Percentiles rank a stretch among this genome's conserved stretches.
phyloP scores from a whole-genome alignment of 108 stramenopile genomes.

The Cylindrotheca closterium region DNA sequence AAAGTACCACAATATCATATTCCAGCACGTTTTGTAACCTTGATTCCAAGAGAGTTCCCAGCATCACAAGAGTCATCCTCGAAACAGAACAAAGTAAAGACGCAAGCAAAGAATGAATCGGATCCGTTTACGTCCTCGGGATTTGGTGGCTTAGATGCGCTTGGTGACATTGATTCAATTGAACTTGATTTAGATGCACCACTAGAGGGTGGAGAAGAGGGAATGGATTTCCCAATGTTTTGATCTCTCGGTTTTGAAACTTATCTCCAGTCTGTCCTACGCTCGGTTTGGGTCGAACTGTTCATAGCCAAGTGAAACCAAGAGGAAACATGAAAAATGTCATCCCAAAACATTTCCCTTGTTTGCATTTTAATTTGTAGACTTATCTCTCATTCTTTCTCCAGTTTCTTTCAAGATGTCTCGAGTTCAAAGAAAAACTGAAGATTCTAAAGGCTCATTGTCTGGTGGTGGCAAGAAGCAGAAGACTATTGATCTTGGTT shows the following conservation, averaged over 20 bases:
- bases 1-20: constrained; percentile 52
- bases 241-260: neutral
- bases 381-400: too few species aligned
- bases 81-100: constrained; percentile 8
- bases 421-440: constrained; percentile 21
- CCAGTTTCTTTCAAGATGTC: too few species aligned
- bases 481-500: constrained; percentile 35
- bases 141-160: neutral
- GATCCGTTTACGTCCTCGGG: neutral
- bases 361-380: too few species aligned
- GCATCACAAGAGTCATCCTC: constrained; percentile 26
- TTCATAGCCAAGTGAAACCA: neutral
- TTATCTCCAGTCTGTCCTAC: neutral
- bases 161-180: constrained; percentile 22
- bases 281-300: neutral
- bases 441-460: neutral
- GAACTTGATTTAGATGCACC: constrained; percentile 38
- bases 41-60: constrained; percentile 65
- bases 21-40: constrained; percentile 69
- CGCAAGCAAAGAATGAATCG: constrained; percentile 9
- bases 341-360: too few species aligned
- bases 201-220: constrained; percentile 11
- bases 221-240: constrained; percentile 31
- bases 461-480: constrained; percentile 19
- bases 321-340: neutral